Base-by-base conservation (phyloP, 2,329 filamentous ascomycete genomes). In the Amauroascus niger region DNA sequence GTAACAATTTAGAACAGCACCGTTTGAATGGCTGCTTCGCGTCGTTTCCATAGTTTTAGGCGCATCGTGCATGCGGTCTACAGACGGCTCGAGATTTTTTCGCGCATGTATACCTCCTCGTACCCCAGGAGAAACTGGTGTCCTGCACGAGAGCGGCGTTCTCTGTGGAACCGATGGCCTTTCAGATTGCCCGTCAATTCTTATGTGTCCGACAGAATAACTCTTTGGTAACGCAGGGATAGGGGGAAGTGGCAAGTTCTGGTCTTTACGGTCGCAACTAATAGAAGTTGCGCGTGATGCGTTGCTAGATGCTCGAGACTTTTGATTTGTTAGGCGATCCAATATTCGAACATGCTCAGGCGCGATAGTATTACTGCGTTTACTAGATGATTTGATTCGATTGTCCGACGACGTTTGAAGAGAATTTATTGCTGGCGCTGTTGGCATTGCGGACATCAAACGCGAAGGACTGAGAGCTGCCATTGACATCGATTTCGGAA, bases 131-230 rank as follows among this genome's bases (percentile, higher is more conserved):
- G 24, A 32, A 13, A 20, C 11, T 6, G 48, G 26, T 20, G 37
- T 28, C 6, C 24, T 13, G 14, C n/a, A 6, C 28, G 39, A 43
- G 14, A 44, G 7, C 26, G n/a, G 33, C n/a, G 16, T 41, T 32
- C 24, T 49, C 13, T 30, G 18, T 28, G 18, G 18, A 39, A 26
- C 9, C 3, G 20, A 26, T 6, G 26, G 6, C 18, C 24, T 43
- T 16, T 46, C 41, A 18, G 11, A 14, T 20, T 30, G 30, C 13
- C 33, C 22, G 20, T 49, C 24, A n/a, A 53, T 41, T 7, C 13
- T 41, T 22, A 48, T 35, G 8, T 53, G 48, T 16, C 51, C 51
- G 16, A 53, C 40, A n/a, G 51, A 53, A 33, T 48, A 53, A 16
- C 51, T 53, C n/a, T 53, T 48, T 9, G 44, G 51, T 33, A 53